A percentile compares a stretch with the other conserved stretches of the same genome.
Evolutionary conservation across 805 yeast genomes (phyloP).

Genomic region (Cyberlindnera bimundalis): DNA sequence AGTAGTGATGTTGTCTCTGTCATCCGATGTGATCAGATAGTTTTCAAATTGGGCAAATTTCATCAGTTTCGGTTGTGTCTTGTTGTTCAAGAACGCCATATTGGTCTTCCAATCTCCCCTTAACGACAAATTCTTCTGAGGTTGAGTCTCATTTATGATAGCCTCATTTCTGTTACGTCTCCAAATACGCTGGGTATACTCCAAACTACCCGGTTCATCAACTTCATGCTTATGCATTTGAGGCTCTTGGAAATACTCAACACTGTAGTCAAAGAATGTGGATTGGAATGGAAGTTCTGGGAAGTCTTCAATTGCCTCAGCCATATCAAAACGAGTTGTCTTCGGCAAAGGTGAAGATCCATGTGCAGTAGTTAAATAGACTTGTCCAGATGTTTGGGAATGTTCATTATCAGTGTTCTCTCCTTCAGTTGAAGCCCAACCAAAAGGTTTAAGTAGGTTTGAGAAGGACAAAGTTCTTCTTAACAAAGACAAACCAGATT

Average conservation of each 20-base stretch:
- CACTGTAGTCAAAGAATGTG: slow-evolving; percentile 65
- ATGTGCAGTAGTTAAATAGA: slow-evolving; percentile 19
- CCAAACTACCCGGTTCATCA: slow-evolving; percentile 91
- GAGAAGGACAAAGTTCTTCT: slow-evolving; percentile 30
- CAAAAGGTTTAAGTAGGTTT: slow-evolving; percentile 28
- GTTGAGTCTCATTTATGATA: slow-evolving; percentile 84
- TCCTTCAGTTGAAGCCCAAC: slow-evolving; percentile 24
- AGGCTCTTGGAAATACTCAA: slow-evolving; percentile 95
- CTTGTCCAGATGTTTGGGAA: slow-evolving; percentile 6
- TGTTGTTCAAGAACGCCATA: slow-evolving; percentile 57
- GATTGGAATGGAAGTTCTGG: slow-evolving; percentile 51
- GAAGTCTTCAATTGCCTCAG: slow-evolving; percentile 21
- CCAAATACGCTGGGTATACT: slow-evolving; percentile 81
- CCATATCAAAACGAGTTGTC: slow-evolving; percentile 48
- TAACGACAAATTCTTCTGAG: slow-evolving; percentile 78
- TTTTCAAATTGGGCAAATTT: slow-evolving; percentile 90
- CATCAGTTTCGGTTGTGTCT: slow-evolving; percentile 74
- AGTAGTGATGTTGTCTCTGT: slow-evolving; percentile 74
- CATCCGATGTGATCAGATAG: slow-evolving; percentile 74
- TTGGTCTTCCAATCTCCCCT: slow-evolving; percentile 82
- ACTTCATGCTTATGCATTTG: slow-evolving; percentile 81
- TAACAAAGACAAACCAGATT: slow-evolving; percentile 16
- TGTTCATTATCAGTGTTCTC: slow-evolving; percentile 15
- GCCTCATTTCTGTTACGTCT: slow-evolving; percentile 84
- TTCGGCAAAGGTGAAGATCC: slow-evolving; percentile 50